These are phyloP conservation scores for Rhinocladiella similis DNA, from an alignment of 2,329 filamentous ascomycete species.

Conservation along the genomic window DNA sequence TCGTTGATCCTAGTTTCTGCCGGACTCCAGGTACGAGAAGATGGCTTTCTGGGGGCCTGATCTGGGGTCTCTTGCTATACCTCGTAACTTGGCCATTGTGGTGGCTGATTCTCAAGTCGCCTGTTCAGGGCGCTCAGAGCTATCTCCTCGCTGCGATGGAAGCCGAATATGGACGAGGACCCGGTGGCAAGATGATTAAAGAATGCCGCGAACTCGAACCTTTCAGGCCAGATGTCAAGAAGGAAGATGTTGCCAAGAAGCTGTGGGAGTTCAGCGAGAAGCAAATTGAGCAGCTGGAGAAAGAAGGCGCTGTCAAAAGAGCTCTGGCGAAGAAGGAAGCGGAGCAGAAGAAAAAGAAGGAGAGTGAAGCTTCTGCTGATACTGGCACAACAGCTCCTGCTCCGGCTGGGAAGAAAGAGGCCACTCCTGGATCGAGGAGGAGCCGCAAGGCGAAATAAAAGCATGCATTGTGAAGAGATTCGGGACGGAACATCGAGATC, in stretches of 20 bases:
- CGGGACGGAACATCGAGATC: not conserved
- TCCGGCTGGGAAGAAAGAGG: constrained; percentile 28
- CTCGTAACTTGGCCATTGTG: constrained; percentile 74
- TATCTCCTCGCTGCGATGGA: constrained; percentile 88
- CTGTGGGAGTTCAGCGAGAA: constrained; percentile 88
- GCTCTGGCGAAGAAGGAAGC: constrained; percentile 57
- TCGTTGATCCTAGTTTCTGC: constrained; percentile 82
- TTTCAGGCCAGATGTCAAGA: constrained; percentile 70
- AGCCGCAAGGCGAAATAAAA: constrained; percentile 37
- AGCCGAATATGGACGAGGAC: constrained; percentile 61
- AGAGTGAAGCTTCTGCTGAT: constrained; percentile 24
- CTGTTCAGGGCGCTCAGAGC: constrained; percentile 80
- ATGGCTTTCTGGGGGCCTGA: constrained; percentile 81
- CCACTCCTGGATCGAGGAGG: constrained; percentile 41
- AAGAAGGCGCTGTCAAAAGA: constrained; percentile 67
- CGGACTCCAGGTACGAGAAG: constrained; percentile 84
- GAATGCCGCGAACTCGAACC: constrained; percentile 79
- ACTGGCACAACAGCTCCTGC: constrained; percentile 15
- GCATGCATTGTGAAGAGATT: not conserved
- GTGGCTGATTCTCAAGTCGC: constrained; percentile 86
- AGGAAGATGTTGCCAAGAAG: constrained; percentile 77
- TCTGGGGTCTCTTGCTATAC: constrained; percentile 78
- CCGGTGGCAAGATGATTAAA: constrained; percentile 75
- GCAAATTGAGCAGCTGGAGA: constrained; percentile 79
- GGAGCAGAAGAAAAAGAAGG: constrained; percentile 31